Percentiles rank a stretch among this genome's conserved stretches.
Evolutionary conservation across 345 rosid genomes (phyloP).

Genomic region (Eucalyptus shirleyi): DNA sequence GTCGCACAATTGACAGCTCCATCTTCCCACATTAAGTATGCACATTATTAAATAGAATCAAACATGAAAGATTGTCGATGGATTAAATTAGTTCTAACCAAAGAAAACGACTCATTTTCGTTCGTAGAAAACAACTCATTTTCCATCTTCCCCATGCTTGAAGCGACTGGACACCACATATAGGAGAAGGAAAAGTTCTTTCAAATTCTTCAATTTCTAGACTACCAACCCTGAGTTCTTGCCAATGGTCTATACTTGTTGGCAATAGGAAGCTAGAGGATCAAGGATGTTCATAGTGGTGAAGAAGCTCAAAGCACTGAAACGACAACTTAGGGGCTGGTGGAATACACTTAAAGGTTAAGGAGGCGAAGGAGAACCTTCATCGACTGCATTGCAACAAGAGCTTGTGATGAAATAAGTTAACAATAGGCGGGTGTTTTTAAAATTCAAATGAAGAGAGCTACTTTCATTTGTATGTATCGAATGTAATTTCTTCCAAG

Average conservation of each 20-base stretch:
- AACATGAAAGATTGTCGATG: background rate
- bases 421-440: background rate
- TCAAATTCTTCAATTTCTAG: background rate
- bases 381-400: background rate
- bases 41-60: background rate
- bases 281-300: background rate
- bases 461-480: too few relatives aligned
- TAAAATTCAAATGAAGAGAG: background rate
- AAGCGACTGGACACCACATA: background rate
- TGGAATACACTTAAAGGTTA: background rate
- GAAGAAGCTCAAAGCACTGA: background rate
- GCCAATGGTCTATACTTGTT: background rate
- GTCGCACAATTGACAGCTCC: background rate
- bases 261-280: background rate
- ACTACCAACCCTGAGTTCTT: background rate
- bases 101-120: background rate
- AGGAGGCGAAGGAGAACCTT: background rate
- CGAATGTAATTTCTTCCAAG: too few relatives aligned
- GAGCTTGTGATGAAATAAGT: background rate
- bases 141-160: background rate
- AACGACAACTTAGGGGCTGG: background rate
- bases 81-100: background rate
- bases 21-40: background rate
- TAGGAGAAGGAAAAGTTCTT: background rate
- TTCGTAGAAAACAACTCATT: too few relatives aligned